Evolutionary conservation across 2,329 filamentous ascomycete species (phyloP), one percentile per base, ranked within the genome.

Genomic region (Claviceps digitariae): DNA sequence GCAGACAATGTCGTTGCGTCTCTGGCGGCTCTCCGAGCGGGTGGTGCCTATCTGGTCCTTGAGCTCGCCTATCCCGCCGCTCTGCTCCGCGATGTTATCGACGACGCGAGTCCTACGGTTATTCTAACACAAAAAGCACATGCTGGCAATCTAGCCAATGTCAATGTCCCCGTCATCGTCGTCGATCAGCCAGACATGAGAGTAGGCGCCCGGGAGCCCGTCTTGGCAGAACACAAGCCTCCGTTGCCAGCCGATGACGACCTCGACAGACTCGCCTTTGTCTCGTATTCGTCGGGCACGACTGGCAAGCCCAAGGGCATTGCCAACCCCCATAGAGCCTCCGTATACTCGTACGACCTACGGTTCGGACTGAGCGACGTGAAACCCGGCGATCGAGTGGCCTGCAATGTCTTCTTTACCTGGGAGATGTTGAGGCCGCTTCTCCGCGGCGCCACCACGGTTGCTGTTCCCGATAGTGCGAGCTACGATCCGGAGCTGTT

Each of bases 371-470:
- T 90, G 49, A 84, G 81, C 58, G 83, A 90, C 64, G 71, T 88
- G 2, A 68, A 76, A 20, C 83, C 82, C 0, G 86, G 86, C 17
- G 87, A 90, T 59, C 79, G 87, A 7, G 86, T 90, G 12, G 87
- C 87, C n/a, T 90, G 86, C 70, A 91, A 90, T 72, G 87, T 90
- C 55, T 91, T 90, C 67, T 91, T 91, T 64, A 76, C 90, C 48
- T 91, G 87, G 87, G 87, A 91, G 65, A 90, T 90, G 54, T 67
- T 91, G 52, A 83, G 87, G 5, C 87, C 87, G 9, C 72, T 91
- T 46, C 65, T 91, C 52, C 78, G 86, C 52, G 87, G 87, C 59
- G 87, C 86, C 2, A 88, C 87, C 0, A 84, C 87, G 4, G 78
- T 90, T 23, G 79, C 83, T 3, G 81, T 90, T 17, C 84, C 86